phyloP scores from a whole-genome alignment of 2,329 filamentous ascomycete species.

The Chaetomiaceae sp. region DNA sequence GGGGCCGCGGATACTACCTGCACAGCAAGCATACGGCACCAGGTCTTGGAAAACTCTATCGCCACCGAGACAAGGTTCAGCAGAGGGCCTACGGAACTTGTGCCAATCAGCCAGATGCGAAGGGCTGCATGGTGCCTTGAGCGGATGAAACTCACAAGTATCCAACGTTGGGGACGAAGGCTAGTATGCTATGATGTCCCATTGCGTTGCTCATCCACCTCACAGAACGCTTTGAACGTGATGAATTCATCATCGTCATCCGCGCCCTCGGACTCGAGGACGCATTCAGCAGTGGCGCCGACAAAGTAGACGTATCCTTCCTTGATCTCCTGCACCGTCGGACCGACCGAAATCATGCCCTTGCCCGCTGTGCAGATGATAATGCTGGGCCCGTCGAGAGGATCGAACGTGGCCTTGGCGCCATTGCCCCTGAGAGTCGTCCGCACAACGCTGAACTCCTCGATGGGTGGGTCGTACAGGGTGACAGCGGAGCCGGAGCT shows the following conservation, averaged over 20 bases:
- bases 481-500: slow-evolving; percentile 64
- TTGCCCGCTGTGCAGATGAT: slow-evolving; percentile 81
- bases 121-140: too few species aligned
- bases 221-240: slow-evolving; percentile 91
- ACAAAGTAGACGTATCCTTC: slow-evolving; percentile 77
- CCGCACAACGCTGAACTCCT: slow-evolving; percentile 88
- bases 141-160: too few species aligned
- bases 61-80: too few species aligned
- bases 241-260: slow-evolving; percentile 63
- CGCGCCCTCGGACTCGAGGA: slow-evolving; percentile 61
- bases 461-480: slow-evolving; percentile 92
- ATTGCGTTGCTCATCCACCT: slow-evolving; percentile 54
- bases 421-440: slow-evolving; percentile 64
- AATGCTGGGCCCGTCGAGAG: slow-evolving; percentile 82
- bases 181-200: slow-evolving; percentile 26
- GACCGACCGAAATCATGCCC: slow-evolving; percentile 79
- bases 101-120: too few species aligned
- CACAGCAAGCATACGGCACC: too few species aligned
- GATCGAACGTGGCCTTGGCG: slow-evolving; percentile 82
- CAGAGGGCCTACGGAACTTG: too few species aligned
- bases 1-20: too few species aligned
- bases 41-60: too few species aligned
- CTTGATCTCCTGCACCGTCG: slow-evolving; percentile 68
- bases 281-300: slow-evolving; percentile 76
- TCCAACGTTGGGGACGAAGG: too few species aligned